Evolutionary conservation across 2,329 filamentous ascomycete genomes (phyloP).

Genomic region (Aspergillus costaricaensis): DNA sequence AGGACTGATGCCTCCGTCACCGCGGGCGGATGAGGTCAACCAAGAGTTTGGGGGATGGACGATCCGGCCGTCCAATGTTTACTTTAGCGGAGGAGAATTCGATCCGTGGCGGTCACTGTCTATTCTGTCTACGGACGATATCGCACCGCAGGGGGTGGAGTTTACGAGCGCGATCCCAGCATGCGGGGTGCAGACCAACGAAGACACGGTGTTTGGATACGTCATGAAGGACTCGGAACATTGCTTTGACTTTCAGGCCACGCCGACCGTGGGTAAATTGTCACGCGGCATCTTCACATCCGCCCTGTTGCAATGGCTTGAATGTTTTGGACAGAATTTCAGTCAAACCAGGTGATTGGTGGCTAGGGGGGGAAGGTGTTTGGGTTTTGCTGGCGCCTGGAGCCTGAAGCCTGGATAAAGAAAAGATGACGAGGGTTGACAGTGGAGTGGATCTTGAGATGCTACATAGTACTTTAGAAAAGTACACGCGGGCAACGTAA

Average conservation of each 20-base stretch:
- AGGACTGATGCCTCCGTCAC: constrained; percentile 46
- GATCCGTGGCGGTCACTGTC: constrained; percentile 56
- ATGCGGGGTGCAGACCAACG: constrained; percentile 42
- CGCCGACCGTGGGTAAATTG: constrained; percentile 33
- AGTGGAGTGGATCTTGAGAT: too few relatives aligned
- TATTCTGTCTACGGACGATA: constrained; percentile 44
- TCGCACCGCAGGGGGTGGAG: constrained; percentile 42
- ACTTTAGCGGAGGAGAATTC: constrained; percentile 54
- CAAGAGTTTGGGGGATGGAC: constrained; percentile 52
- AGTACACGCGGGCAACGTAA: too few relatives aligned
- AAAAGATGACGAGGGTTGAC: too few relatives aligned
- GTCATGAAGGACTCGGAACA: constrained; percentile 50
- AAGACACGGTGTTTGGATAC: constrained; percentile 51
- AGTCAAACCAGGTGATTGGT: too few relatives aligned
- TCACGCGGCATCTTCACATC: constrained; percentile 42
- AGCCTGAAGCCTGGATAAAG: not conserved
- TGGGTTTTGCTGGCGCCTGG: not conserved
- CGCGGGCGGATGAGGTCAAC: constrained; percentile 45
- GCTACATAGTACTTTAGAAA: too few relatives aligned
- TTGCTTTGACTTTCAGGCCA: constrained; percentile 50
- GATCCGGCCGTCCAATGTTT: constrained; percentile 55
- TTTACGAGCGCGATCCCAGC: constrained; percentile 45
- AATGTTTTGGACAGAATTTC: constrained; percentile 37
- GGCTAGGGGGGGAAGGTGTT: not conserved
- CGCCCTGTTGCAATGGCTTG: constrained; percentile 51